Percentiles rank a stretch among this genome's conserved stretches.
These are phyloP conservation scores for Dactylellina parvicollis DNA, from an alignment of 2,329 filamentous ascomycete species.

Conservation along the genomic window DNA sequence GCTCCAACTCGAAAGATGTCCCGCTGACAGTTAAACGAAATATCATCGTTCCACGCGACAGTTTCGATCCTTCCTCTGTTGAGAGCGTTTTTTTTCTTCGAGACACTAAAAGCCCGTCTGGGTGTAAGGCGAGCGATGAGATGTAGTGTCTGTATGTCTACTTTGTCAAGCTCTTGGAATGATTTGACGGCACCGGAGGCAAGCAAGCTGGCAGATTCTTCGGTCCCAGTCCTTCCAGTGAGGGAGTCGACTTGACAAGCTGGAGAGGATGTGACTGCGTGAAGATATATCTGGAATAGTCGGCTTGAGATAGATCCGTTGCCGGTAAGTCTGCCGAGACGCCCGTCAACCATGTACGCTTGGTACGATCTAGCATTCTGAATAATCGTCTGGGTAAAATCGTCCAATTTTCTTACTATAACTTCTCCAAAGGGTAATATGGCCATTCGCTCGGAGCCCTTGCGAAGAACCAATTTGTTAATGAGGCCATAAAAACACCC, in stretches of 20 bases:
- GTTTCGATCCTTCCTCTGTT: slow-evolving; percentile 22
- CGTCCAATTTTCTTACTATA: background rate
- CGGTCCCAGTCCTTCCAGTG: slow-evolving; percentile 66
- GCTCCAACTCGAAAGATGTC: slow-evolving; percentile 37
- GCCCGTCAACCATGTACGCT: slow-evolving; percentile 65
- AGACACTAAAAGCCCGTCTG: slow-evolving; percentile 58
- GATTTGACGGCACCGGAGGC: slow-evolving; percentile 66
- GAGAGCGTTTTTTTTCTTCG: slow-evolving; percentile 46
- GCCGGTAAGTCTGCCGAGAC: slow-evolving; percentile 66
- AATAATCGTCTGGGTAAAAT: slow-evolving; percentile 8
- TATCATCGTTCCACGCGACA: slow-evolving; percentile 18
- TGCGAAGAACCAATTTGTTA: slow-evolving; percentile 65
- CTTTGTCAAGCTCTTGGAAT: slow-evolving; percentile 61
- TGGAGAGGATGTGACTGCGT: slow-evolving; percentile 66
- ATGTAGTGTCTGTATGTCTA: slow-evolving; percentile 61
- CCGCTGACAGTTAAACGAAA: slow-evolving; percentile 45
- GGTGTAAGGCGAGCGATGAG: slow-evolving; percentile 64
- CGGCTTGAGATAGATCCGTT: slow-evolving; percentile 67
- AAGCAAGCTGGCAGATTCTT: slow-evolving; percentile 66
- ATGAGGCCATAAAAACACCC: slow-evolving; percentile 66
- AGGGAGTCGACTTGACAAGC: slow-evolving; percentile 66
- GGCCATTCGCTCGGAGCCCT: slow-evolving; percentile 58
- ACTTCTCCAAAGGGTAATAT: slow-evolving; percentile 36
- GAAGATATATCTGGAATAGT: slow-evolving; percentile 66
- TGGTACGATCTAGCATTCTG: slow-evolving; percentile 59